phyloP scores from a whole-genome alignment of 371 early-diverging fungal genomes.

The Fennellomyces sp. region DNA sequence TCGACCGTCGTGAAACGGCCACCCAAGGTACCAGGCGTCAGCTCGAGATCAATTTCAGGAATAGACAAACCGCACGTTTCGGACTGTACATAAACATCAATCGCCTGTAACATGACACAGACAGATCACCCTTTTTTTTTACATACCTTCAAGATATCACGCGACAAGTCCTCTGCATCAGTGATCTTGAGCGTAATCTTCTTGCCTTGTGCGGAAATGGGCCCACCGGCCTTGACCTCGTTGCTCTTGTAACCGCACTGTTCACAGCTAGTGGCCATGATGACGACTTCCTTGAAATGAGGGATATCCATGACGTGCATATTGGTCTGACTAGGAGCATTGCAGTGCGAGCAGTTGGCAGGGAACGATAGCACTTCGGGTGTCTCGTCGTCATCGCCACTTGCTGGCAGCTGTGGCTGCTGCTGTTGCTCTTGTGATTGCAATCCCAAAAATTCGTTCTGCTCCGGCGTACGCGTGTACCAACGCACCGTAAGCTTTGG shows the following conservation, averaged over 20 bases:
- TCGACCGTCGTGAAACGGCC: conserved; percentile 97
- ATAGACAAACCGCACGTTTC: conserved; percentile 92
- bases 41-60: conserved; percentile 87
- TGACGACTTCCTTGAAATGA: conserved; percentile 94
- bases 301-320: conserved; percentile 94
- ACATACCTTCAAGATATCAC: conserved; percentile 94
- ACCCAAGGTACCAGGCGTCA: conserved; percentile 90
- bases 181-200: conserved; percentile 80
- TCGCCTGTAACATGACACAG: no score
- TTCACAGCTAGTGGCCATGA: conserved; percentile 95
- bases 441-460: conserved; percentile 79
- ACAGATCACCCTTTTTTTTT: background rate
- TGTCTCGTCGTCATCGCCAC: conserved; percentile 57
- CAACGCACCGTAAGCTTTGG: conserved; percentile 70
- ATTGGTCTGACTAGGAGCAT: conserved; percentile 81
- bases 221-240: conserved; percentile 95
- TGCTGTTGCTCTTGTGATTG: conserved; percentile 45
- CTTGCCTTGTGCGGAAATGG: conserved; percentile 80
- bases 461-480: conserved; percentile 79
- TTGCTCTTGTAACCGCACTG: conserved; percentile 93
- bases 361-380: conserved; percentile 79
- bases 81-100: no score
- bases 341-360: conserved; percentile 88
- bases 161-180: conserved; percentile 85
- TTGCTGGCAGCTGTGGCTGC: conserved; percentile 26